Evolutionary conservation across 805 yeast species (phyloP).

Genomic region (Hanseniaspora singularis): DNA sequence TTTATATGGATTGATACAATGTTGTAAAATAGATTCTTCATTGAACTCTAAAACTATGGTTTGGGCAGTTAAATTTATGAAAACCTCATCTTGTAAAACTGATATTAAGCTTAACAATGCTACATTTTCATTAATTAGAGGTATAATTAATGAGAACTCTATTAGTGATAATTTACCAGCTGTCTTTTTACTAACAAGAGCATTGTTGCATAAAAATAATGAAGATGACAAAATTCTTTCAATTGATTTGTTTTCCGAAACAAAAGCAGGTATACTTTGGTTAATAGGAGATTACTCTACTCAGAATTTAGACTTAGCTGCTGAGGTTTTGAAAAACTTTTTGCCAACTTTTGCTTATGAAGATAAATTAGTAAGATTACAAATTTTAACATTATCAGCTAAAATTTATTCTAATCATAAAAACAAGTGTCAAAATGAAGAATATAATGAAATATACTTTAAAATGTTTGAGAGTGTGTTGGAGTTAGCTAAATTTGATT

Average conservation of each 20-base stretch:
- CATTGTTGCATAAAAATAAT: slow-evolving; percentile 22
- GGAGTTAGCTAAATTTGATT: slow-evolving; percentile 61
- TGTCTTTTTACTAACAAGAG: slow-evolving; percentile 38
- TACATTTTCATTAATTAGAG: slow-evolving; percentile 58
- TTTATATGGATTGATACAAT: slow-evolving; percentile 49
- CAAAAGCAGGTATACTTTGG: slow-evolving; percentile 83
- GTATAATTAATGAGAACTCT: slow-evolving; percentile 54
- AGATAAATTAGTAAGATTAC: slow-evolving; percentile 49
- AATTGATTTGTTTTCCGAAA: slow-evolving; percentile 31
- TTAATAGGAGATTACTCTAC: slow-evolving; percentile 69
- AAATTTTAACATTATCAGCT: slow-evolving; percentile 60
- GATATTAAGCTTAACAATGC: slow-evolving; percentile 40
- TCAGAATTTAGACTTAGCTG: slow-evolving; percentile 42
- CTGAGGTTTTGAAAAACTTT: slow-evolving; percentile 59
- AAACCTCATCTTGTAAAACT: background rate
- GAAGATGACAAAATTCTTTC: background rate
- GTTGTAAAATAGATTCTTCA: slow-evolving; percentile 39
- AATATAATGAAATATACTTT: slow-evolving; percentile 20
- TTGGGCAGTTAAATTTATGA: slow-evolving; percentile 37
- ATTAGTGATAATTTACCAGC: slow-evolving; percentile 38
- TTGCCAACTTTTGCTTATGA: slow-evolving; percentile 45
- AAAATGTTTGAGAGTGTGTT: slow-evolving; percentile 51
- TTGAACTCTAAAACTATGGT: slow-evolving; percentile 45
- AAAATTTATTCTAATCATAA: slow-evolving; percentile 38
- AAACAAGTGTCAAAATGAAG: slow-evolving; percentile 13